These are phyloP conservation scores for Paulownia fortunei DNA, from an alignment of 257 asterid species.

Conservation along the genomic window DNA sequence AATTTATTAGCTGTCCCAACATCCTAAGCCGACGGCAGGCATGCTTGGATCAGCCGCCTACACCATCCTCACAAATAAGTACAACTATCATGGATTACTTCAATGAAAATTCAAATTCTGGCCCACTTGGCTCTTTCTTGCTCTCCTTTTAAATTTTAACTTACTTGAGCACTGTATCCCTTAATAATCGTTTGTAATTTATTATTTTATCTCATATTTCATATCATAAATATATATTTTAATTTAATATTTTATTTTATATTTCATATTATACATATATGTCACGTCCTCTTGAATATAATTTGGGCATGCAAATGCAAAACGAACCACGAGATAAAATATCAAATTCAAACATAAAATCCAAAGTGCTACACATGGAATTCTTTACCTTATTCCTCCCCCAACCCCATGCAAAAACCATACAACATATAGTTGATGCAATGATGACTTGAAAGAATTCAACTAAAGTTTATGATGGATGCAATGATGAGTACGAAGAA, in stretches of 20 bases:
- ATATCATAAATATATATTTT: no score
- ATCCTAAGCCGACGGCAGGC: neutral
- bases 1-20: neutral
- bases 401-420: neutral
- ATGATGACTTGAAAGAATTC: slow-evolving; percentile 41
- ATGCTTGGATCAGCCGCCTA: neutral
- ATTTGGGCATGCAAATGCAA: no score
- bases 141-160: slow-evolving; percentile 14
- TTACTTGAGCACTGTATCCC: slow-evolving; percentile 5
- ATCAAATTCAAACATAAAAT: no score
- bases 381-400: no score
- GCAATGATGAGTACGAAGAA: slow-evolving; percentile 52
- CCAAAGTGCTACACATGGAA: neutral
- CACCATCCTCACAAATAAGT: neutral
- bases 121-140: slow-evolving; percentile 17
- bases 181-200: no score
- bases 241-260: no score
- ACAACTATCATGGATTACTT: slow-evolving; percentile 6
- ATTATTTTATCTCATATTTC: no score
- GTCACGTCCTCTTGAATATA: no score
- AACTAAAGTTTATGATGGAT: slow-evolving; percentile 39
- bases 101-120: neutral
- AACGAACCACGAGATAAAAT: no score
- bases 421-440: slow-evolving; percentile 18
- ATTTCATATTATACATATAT: no score